Conservation (phyloP, 108 stramenopile genomes). For the Discostella stelligeroides region DNA sequence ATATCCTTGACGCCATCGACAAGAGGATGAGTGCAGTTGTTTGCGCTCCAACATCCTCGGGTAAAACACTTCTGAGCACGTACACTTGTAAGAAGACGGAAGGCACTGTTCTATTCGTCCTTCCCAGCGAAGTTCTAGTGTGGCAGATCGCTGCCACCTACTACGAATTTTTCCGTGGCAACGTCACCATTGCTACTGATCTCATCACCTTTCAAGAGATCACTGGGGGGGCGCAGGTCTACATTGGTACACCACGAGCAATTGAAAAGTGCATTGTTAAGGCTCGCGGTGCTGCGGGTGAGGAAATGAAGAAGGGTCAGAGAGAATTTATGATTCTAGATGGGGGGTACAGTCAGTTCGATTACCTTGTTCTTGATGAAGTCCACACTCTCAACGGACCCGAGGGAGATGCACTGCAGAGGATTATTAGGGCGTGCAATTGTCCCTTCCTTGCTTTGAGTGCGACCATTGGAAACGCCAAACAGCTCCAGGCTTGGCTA, state of each 20-base stretch:
- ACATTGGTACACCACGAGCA: slow-evolving; percentile 97
- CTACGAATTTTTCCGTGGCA: slow-evolving; percentile 95
- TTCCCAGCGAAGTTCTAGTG: slow-evolving; percentile 98
- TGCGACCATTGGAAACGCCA: slow-evolving; percentile 98
- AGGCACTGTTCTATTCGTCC: slow-evolving; percentile 94
- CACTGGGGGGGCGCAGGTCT: slow-evolving; percentile 89
- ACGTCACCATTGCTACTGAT: slow-evolving; percentile 93
- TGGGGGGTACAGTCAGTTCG: slow-evolving; percentile 96
- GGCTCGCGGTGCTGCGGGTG: slow-evolving; percentile 93
- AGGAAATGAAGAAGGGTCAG: slow-evolving; percentile 93
- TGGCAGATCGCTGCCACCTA: slow-evolving; percentile 99
- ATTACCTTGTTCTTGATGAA: slow-evolving; percentile 98
- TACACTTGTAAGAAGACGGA: slow-evolving; percentile 92
- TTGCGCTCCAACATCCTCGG: slow-evolving; percentile 97
- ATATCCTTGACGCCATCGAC: slow-evolving; percentile 92
- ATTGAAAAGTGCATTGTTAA: slow-evolving; percentile 93
- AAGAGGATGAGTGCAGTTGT: slow-evolving; percentile 92
- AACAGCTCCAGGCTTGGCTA: slow-evolving; percentile 94
- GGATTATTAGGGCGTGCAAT: slow-evolving; percentile 92
- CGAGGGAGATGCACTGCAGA: slow-evolving; percentile 97
- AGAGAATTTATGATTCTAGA: slow-evolving; percentile 95
- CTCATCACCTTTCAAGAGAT: slow-evolving; percentile 90
- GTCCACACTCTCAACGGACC: slow-evolving; percentile 98
- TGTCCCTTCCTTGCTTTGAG: slow-evolving; percentile 97
- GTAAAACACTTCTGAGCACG: slow-evolving; percentile 98